Conservation (phyloP, 2,329 filamentous ascomycete species). For the Fusarium longipes region DNA sequence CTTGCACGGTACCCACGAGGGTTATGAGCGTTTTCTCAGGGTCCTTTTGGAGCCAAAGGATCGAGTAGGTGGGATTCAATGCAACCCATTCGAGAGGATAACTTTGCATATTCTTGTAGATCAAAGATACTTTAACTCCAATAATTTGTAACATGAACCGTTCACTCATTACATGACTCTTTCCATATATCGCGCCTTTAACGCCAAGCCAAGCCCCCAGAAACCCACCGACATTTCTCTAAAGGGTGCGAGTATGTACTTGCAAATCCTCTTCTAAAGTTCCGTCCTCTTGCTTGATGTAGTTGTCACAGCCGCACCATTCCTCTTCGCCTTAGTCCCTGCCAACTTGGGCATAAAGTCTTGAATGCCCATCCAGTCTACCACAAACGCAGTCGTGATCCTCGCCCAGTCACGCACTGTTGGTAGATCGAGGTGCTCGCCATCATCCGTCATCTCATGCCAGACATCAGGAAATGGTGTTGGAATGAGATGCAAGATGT, state of each 20-base stretch:
- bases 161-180: conserved; percentile 28
- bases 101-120: neutral
- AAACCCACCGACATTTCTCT: conserved; percentile 36
- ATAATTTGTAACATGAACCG: conserved; percentile 1
- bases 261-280: conserved; percentile 43
- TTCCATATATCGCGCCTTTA: conserved; percentile 28
- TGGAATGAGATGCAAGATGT: conserved; percentile 90
- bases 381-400: conserved; percentile 84
- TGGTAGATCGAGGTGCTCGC: conserved; percentile 80
- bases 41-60: neutral
- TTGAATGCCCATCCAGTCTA: conserved; percentile 89
- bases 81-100: neutral
- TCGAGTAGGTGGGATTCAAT: neutral
- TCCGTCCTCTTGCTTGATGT: conserved; percentile 50
- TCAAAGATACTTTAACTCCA: conserved; percentile 14
- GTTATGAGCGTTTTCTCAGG: conserved; percentile 12
- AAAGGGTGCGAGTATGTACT: conserved; percentile 18
- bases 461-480: conserved; percentile 84
- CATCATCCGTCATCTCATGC: conserved; percentile 88
- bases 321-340: conserved; percentile 43
- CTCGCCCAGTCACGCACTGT: conserved; percentile 89
- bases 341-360: conserved; percentile 50
- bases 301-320: conserved; percentile 38
- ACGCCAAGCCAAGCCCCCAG: conserved; percentile 40
- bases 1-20: conserved; percentile 27